Evolutionary conservation across 2,329 filamentous ascomycete species (phyloP), one percentile per base, ranked within the genome.

Genomic region (Gnomoniopsis sp.): DNA sequence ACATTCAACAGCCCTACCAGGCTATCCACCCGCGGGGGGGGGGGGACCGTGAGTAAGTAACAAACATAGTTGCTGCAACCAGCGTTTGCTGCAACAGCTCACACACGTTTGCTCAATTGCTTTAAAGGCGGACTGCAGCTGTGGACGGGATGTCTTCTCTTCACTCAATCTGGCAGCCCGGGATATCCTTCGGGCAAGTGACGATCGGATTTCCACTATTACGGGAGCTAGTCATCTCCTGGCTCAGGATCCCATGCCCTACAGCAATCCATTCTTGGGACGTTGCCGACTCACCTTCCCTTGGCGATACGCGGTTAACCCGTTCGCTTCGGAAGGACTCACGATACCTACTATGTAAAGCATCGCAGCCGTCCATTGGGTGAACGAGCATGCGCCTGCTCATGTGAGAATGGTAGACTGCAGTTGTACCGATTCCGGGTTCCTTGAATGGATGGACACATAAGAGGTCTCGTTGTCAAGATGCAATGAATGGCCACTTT

Each of bases 191-290:
- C 50, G 54, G 30, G 38, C n/a, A 4, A 22, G 46, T 49, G 30
- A 3, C 30, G 34, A 54, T 43, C 15, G 22, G 6, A 17, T 19
- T 23, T 36, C 14, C 46, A 33, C 14, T 49, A 47, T 41, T 17
- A 3, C 30, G 17, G 47, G 50, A 23, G 22, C 54, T 58, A 43
- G 36, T 46, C 30, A 43, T n/a, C 51, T 23, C 3, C n/a, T 58
- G 51, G 46, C 33, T 48, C 36, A 58, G 47, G 47, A 49, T 48
- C 46, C 33, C 58, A 48, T 41, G 50, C 51, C 33, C 19, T 55
- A 19, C 22, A 21, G 12, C 15, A 7, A 26, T 6, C 19, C 11
- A 12, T 8, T 14, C 19, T 17, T 3, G n/a, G 36, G n/a, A 26
- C 15, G 8, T 33, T 4, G 3, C 51, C 21, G 26, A 23, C 15